Conservation (phyloP, 345 rosid species). For the Populus deltoides region DNA sequence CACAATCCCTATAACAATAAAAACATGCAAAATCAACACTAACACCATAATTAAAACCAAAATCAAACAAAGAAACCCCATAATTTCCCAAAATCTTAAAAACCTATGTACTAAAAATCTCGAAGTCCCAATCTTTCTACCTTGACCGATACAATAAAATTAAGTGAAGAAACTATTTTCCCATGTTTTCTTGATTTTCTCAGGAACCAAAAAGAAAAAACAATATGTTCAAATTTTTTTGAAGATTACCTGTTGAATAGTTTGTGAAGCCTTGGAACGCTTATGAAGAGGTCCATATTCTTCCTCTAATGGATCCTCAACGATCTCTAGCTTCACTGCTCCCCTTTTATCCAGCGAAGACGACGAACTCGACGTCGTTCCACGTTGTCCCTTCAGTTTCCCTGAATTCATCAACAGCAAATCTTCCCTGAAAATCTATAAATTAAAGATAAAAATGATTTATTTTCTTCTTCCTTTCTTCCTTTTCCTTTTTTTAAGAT, state of each 20-base stretch:
- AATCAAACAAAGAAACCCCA: neutral
- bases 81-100: neutral
- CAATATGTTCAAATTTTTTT: neutral
- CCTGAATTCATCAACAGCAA: constrained; percentile 71
- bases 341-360: constrained; percentile 40
- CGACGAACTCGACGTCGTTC: constrained; percentile 24
- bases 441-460: neutral
- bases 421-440: neutral
- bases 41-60: neutral
- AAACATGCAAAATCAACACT: neutral
- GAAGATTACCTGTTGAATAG: constrained; percentile 35
- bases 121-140: too few relatives aligned
- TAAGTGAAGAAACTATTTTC: neutral
- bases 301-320: constrained; percentile 69
- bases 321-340: constrained; percentile 85
- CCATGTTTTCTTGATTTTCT: constrained; percentile 6
- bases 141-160: neutral
- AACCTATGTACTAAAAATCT: too few relatives aligned
- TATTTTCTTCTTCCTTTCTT: neutral
- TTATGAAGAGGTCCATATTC: constrained; percentile 62
- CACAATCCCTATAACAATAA: neutral
- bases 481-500: neutral
- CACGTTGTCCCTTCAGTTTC: constrained; percentile 45
- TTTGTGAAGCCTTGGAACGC: constrained; percentile 56
- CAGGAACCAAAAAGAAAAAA: neutral